Evolutionary conservation across 2,329 filamentous ascomycete species (phyloP), one percentile per base, ranked within the genome.

Genomic region (Nemania sp.): DNA sequence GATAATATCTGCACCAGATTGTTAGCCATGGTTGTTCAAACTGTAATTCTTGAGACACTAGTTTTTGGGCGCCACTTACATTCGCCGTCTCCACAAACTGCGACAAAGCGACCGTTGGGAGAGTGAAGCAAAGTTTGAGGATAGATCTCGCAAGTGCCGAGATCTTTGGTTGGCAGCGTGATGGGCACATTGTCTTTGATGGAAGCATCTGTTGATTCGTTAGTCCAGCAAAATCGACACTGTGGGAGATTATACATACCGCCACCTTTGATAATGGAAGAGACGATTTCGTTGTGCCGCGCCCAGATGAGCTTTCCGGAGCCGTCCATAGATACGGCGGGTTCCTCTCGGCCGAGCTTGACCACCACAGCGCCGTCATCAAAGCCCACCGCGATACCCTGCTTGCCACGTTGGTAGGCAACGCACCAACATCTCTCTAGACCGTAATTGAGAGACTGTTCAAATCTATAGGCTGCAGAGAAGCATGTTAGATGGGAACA

Each of bases 341-440:
- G 94, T 75, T 97, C 93, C 73, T 99, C 94, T 59, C 94, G 85
- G 63, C 94, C 94, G 80, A 99, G 92, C 75, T 97, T 97, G 53
- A 99, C 90, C 39, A 99, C 94, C 3, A 99, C 93, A 3, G 93
- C 93, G 71, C 94, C 94, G 74, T 99, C 94, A 61, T 99, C 94
- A 70, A 96, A 99, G 72, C 94, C 94, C 65, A 97, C 89, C 6
- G 93, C 94, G 61, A 99, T 84, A 14, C 92, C 91, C 72, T 97
- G 94, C 77, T 90, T 91, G 61, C 92, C 92, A 70, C 91, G 89
- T 72, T 99, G 94, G 69, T 95, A 97, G 22, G 91, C 88, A 40
- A 97, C 91, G 82, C 94, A 97, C 94, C 94, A 99, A 50, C 93
- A 94, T 67, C 94, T 84, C 74, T 99, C 94, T 43, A 99, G 77